Evolutionary conservation across 441 rosid species (phyloP).

Genomic region (Populus hybrid): DNA sequence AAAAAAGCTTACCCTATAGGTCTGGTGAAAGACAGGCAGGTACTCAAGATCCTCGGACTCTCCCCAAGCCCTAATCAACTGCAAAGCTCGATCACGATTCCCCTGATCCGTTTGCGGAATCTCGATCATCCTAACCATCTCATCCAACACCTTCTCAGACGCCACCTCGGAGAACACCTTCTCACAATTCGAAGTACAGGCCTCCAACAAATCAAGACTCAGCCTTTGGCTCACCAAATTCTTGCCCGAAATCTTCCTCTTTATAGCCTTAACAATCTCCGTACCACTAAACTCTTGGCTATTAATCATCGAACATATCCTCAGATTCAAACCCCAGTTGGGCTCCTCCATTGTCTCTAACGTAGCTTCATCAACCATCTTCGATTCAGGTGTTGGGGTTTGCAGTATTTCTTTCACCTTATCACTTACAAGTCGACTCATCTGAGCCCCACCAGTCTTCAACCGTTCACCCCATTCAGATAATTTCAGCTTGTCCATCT

Average conservation of each 20-base stretch:
- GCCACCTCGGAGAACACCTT: conserved; percentile 82
- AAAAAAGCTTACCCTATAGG: conserved; percentile 49
- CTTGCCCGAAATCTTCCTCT: conserved; percentile 64
- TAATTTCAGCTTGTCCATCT: conserved; percentile 67
- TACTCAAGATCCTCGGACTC: conserved; percentile 69
- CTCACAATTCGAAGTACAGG: conserved; percentile 74
- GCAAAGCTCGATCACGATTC: conserved; percentile 56
- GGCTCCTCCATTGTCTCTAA: conserved; percentile 65
- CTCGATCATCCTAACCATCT: conserved; percentile 78
- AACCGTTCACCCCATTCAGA: conserved; percentile 73
- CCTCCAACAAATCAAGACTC: conserved; percentile 79
- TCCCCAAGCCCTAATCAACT: conserved; percentile 85
- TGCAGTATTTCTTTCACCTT: conserved; percentile 83
- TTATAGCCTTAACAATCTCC: conserved; percentile 65
- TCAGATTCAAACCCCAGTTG: conserved; percentile 88
- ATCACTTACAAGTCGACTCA: conserved; percentile 70
- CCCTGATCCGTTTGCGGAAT: conserved; percentile 46
- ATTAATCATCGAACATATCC: conserved; percentile 80
- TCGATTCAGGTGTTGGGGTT: conserved; percentile 69
- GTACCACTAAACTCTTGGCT: conserved; percentile 55
- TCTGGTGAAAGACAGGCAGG: conserved; percentile 77
- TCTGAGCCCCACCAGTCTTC: conserved; percentile 73
- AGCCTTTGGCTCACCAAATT: conserved; percentile 52
- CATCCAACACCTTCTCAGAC: conserved; percentile 78
- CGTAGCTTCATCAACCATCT: conserved; percentile 86